A percentile compares a stretch with the other conserved stretches of the same genome.
These are phyloP conservation scores for Penicillium sp. DNA, from an alignment of 2,329 filamentous ascomycete genomes.

Conservation along the genomic window DNA sequence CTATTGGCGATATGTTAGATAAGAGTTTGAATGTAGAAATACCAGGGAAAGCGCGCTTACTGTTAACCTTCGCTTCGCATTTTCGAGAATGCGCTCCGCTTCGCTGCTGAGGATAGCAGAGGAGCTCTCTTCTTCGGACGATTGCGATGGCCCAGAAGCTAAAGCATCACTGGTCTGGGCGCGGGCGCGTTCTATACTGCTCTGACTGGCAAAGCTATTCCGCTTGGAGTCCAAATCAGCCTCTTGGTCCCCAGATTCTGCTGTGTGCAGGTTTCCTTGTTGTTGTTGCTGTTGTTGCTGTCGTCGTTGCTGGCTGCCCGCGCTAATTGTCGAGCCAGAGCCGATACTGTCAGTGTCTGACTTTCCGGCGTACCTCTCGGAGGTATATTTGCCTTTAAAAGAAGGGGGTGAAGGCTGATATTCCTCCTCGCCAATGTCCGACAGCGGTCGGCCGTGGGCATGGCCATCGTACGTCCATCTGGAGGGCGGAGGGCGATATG, in stretches of 20 bases:
- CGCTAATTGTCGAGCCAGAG: constrained; percentile 34
- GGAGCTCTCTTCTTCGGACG: constrained; percentile 57
- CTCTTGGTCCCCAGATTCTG: not conserved
- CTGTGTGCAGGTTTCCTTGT: not conserved
- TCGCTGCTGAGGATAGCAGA: constrained; percentile 73
- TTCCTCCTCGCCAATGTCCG: constrained; percentile 45
- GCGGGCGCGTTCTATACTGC: constrained; percentile 11
- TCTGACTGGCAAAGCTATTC: constrained; percentile 9
- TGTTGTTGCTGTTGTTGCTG: not conserved
- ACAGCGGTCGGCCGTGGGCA: constrained; percentile 38
- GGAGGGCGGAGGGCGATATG: constrained; percentile 25
- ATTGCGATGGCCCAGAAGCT: constrained; percentile 35
- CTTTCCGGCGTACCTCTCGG: constrained; percentile 35
- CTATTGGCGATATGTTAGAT: constrained; percentile 41
- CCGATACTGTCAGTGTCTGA: constrained; percentile 28
- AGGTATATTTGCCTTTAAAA: constrained; percentile 13
- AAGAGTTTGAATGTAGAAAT: not conserved
- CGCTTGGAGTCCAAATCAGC: constrained; percentile 6
- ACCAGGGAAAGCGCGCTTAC: constrained; percentile 49
- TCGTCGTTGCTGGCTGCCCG: constrained; percentile 21
- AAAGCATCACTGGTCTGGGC: constrained; percentile 14
- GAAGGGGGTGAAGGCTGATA: constrained; percentile 23
- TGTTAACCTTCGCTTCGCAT: constrained; percentile 83
- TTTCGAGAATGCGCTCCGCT: constrained; percentile 85
- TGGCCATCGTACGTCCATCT: constrained; percentile 34